Evolutionary conservation across 2,329 filamentous ascomycete species (phyloP), one percentile per base, ranked within the genome.

Genomic region (Penicillium sp.): DNA sequence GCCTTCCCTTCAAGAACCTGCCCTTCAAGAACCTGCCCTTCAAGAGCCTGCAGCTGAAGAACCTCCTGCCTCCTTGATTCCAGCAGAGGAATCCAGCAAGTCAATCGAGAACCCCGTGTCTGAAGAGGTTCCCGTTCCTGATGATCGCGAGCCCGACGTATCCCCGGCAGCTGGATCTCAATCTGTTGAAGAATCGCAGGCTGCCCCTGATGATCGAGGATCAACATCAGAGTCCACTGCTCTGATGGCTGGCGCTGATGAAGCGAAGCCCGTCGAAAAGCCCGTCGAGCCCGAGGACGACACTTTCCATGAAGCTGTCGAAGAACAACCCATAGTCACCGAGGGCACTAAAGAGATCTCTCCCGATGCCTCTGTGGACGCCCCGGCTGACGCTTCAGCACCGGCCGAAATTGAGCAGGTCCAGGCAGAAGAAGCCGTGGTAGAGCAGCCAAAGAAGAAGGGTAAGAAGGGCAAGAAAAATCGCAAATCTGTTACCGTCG

Each of bases 391-490:
- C 6, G 25, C 10, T 4, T 5, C 10, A n/a, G 10, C 25, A 6
- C 12, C 25, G 4, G 14, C 33, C 9, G 37, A 39, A 26, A 12
- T 32, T 10, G 12, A 39, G 15, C 35, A 42, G 8, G 2, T 17
- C 7, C 20, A 42, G 10, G 14, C 37, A 5, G 29, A 38, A 22
- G 40, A 50, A 9, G 11, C 26, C 6, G 12, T 36, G 6, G 42
- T 40, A 22, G 39, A 45, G 3, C 37, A 25, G 3, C 37, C 44
- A 10, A 23, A 36, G 9, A 44, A 51, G 36, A 52, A 47, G 37
- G 47, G 40, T 29, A 48, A 44, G 16, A 52, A 51, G 12, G 46
- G 48, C 33, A 52, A 52, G 33, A 52, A 53, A 30, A 53, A 52
- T 4, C 42, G 47, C 17, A 51, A 53, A 23, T 53, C 50, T 28